Conservation (phyloP, 768 basidiomycete genomes). For the Lanmaoa pseudosensibilis region DNA sequence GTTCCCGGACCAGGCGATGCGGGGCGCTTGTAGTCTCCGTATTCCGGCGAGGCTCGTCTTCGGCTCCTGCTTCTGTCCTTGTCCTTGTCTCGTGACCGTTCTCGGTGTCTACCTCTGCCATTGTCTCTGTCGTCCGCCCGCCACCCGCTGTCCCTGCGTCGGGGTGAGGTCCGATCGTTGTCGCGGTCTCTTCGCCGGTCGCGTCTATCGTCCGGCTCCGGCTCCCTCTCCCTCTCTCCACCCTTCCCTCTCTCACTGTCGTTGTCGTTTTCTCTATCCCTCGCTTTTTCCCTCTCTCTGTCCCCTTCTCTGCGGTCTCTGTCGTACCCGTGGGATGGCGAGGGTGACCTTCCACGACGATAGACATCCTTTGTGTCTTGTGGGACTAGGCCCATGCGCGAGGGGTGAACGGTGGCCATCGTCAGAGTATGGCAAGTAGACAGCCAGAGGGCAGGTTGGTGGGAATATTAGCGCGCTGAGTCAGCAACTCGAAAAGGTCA, state of each 20-base stretch:
- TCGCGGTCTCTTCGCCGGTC: conserved; percentile 2
- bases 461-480: conserved; percentile 14
- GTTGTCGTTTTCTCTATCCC: conserved; percentile 25
- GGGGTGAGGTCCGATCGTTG: conserved; percentile 4
- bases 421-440: neutral
- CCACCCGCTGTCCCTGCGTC: conserved; percentile 1
- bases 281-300: conserved; percentile 28
- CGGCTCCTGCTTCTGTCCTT: conserved; percentile 15
- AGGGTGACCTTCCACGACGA: conserved; percentile 45
- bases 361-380: conserved; percentile 32
- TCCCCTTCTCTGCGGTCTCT: conserved; percentile 31
- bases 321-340: conserved; percentile 37
- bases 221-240: neutral
- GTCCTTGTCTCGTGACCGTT: conserved; percentile 25
- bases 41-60: conserved; percentile 56
- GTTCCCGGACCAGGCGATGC: conserved; percentile 39
- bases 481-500: conserved; percentile 9
- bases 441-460: neutral
- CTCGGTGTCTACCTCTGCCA: conserved; percentile 20
- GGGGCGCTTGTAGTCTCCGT: conserved; percentile 55
- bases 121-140: conserved; percentile 18
- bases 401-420: conserved; percentile 78
- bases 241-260: conserved; percentile 3
- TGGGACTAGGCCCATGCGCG: conserved; percentile 66
- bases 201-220: neutral